Base-by-base conservation (phyloP, 164 flowering plant species). In the Tetrastigma voinierianum region DNA sequence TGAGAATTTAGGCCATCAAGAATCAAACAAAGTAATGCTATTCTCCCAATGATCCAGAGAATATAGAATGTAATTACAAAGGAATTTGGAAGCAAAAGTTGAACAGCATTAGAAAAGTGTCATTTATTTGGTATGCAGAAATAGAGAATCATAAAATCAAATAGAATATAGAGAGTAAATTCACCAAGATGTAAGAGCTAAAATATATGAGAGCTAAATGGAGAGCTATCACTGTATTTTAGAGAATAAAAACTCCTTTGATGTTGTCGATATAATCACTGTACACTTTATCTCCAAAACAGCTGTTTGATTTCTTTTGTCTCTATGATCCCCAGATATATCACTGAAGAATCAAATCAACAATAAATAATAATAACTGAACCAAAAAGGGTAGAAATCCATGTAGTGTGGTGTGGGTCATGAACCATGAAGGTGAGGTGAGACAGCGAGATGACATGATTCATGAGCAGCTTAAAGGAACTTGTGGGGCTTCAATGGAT, bases 371-470 rank as follows among this genome's bases (percentile, higher is more conserved):
- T n/a, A 45, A 18, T 9, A 23, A 46, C n/a, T n/a, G 51, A 23
- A 62, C 18, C 6, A 1, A 13, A 46, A 13, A 15, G 2, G n/a
- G n/a, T n/a, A n/a, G n/a, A n/a, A n/a, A n/a, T n/a, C n/a, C n/a
- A n/a, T n/a, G 1, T n/a, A 40, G 14, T 21, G 1, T 5, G 2
- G 17, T 25, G 44, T 14, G 2, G 2, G 45, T 65, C 3, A n/a
- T n/a, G 5, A 12, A 17, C 97, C 97, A 92, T 95, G 97, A 63
- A 85, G 97, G 68, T 95, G 99, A 62, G 99, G 99, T 92, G 78
- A 95, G 32, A 95, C 88, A 87, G 57, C 73, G 51, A 88, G 75
- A 24, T 65, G 20, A 57, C 89, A 40, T 77, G n/a, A 78, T 15
- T 79, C 76, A 8, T 72, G 51, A 47, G 89, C 92, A 19, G 69